Conservation (phyloP, 164 flowering plant species). For the Annona cherimola region DNA sequence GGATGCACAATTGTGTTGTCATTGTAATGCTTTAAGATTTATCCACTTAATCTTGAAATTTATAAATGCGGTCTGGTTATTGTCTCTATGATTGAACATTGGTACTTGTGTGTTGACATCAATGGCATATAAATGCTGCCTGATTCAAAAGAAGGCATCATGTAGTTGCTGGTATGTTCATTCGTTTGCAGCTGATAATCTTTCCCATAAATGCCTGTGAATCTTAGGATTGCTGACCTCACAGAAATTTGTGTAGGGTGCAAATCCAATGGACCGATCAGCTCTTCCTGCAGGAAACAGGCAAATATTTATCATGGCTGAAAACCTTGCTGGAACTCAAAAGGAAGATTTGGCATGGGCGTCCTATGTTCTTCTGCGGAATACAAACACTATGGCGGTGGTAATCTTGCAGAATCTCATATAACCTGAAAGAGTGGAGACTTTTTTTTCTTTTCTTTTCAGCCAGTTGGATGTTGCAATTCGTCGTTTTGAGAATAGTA, state of each 20-base stretch:
- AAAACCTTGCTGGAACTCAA: slow-evolving; percentile 33
- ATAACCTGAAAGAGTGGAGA: background rate
- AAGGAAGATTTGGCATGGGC: slow-evolving; percentile 92
- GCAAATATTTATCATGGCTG: slow-evolving; percentile 76
- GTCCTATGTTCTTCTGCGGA: slow-evolving; percentile 67
- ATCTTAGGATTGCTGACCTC: slow-evolving; percentile 7
- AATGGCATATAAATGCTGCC: too few species aligned
- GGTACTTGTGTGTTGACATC: too few species aligned
- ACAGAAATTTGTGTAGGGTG: slow-evolving; percentile 46
- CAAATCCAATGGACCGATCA: slow-evolving; percentile 35
- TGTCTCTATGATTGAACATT: too few species aligned
- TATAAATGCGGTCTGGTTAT: too few species aligned
- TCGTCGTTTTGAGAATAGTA: background rate
- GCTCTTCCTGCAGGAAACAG: slow-evolving; percentile 52
- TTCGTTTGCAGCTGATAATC: too few species aligned
- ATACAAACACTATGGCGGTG: slow-evolving; percentile 72
- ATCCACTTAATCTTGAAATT: too few species aligned
- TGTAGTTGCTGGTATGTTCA: too few species aligned
- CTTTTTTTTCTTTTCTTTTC: background rate
- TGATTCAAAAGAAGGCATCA: too few species aligned
- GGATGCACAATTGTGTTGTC: too few species aligned
- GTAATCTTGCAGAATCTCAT: slow-evolving; percentile 27
- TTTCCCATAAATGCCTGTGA: background rate
- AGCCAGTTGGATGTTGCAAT: background rate
- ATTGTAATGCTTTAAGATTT: too few species aligned